Evolutionary conservation across 2,329 filamentous ascomycete genomes (phyloP).

Genomic region (Colletotrichum siamense): DNA sequence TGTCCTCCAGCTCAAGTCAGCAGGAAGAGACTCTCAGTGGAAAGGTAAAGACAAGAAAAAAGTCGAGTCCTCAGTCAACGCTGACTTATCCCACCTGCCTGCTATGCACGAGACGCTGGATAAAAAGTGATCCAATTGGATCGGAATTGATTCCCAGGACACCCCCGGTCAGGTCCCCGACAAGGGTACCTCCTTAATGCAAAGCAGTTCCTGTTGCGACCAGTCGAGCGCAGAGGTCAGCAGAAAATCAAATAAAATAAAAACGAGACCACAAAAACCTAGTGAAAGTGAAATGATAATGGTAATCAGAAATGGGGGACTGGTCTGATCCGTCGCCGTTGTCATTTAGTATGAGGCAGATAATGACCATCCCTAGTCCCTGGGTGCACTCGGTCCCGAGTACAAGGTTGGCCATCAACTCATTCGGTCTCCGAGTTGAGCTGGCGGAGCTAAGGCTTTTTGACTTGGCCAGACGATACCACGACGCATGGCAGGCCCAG

Average conservation of each 20-base stretch:
- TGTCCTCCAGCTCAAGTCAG: not conserved
- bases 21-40: not conserved
- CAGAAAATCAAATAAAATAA: not conserved
- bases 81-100: constrained; percentile 10
- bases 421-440: not conserved
- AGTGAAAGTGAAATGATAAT: not conserved
- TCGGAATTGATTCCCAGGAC: not conserved
- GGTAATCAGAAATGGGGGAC: not conserved
- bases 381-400: not conserved
- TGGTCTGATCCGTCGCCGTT: not conserved
- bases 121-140: constrained; percentile 1
- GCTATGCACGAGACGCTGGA: not conserved
- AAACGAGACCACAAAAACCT: not conserved
- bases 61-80: not conserved
- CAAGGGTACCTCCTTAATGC: not conserved
- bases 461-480: not conserved
- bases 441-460: not conserved
- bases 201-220: not conserved
- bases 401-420: not conserved
- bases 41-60: not conserved
- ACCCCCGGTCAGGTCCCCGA: not conserved
- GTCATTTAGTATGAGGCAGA: not conserved
- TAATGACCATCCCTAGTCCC: not conserved
- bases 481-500: not conserved
- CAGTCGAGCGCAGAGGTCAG: not conserved